phyloP scores from a whole-genome alignment of 2,329 filamentous ascomycete genomes.

The Rutstroemia sp. region DNA sequence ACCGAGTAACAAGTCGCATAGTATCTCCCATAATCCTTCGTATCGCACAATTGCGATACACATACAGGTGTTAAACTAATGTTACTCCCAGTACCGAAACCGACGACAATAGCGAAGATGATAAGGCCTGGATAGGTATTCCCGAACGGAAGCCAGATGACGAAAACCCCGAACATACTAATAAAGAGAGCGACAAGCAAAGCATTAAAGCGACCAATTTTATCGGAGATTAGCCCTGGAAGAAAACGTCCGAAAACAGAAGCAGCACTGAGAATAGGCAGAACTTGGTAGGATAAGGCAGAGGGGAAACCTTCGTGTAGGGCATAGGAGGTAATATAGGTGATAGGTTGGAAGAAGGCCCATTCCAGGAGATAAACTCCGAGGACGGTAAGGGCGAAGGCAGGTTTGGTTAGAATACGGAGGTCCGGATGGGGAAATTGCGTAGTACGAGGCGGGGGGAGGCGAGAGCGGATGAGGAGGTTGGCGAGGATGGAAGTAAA shows the following conservation, averaged over 20 bases:
- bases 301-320: slow-evolving; percentile 55
- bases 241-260: slow-evolving; percentile 72
- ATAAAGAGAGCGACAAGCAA: slow-evolving; percentile 62
- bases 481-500: slow-evolving; percentile 19
- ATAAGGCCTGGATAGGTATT: slow-evolving; percentile 55
- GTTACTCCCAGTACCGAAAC: slow-evolving; percentile 72
- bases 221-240: slow-evolving; percentile 73
- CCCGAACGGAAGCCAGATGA: slow-evolving; percentile 67
- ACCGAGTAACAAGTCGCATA: slow-evolving; percentile 81
- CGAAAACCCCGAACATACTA: slow-evolving; percentile 43
- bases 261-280: slow-evolving; percentile 77
- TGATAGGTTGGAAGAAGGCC: slow-evolving; percentile 71
- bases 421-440: slow-evolving; percentile 52
- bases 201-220: slow-evolving; percentile 77
- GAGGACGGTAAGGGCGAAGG: slow-evolving; percentile 57
- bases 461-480: slow-evolving; percentile 40
- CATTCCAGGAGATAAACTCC: slow-evolving; percentile 69
- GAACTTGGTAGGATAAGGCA: slow-evolving; percentile 65
- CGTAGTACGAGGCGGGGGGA: slow-evolving; percentile 53
- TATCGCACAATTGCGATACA: slow-evolving; percentile 73
- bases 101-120: slow-evolving; percentile 69
- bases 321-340: slow-evolving; percentile 75
- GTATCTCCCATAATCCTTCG: slow-evolving; percentile 74
- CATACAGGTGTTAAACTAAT: slow-evolving; percentile 80
- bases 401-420: slow-evolving; percentile 53